Conservation (phyloP, 306 rosid species). For the Pyrus bretschneideri region DNA sequence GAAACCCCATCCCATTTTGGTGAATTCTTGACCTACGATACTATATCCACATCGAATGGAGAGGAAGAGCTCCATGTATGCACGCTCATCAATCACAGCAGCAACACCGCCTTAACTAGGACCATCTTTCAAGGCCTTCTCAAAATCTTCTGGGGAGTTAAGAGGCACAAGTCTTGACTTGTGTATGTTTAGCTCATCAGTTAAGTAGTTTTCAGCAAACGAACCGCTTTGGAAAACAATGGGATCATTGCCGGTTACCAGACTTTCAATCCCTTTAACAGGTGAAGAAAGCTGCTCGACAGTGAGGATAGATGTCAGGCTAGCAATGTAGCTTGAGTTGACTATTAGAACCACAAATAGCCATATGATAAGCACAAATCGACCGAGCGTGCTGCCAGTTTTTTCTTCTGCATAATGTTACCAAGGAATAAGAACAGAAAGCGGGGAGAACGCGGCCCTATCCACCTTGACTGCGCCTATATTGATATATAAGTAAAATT, state of each 20-base stretch:
- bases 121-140: constrained; percentile 45
- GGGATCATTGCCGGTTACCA: constrained; percentile 39
- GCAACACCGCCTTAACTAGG: constrained; percentile 55
- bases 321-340: constrained; percentile 28
- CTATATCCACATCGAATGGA: constrained; percentile 50
- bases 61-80: constrained; percentile 64
- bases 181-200: constrained; percentile 40
- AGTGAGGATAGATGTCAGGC: constrained; percentile 33
- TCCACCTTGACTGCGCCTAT: too few relatives aligned
- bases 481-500: too few relatives aligned
- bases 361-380: constrained; percentile 26
- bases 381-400: constrained; percentile 15
- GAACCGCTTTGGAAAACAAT: constrained; percentile 48
- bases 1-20: constrained; percentile 74
- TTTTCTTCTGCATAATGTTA: constrained; percentile 17
- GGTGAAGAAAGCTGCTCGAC: constrained; percentile 63
- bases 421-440: neutral
- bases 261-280: constrained; percentile 59
- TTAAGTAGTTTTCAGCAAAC: constrained; percentile 37
- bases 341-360: constrained; percentile 22
- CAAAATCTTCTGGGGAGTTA: constrained; percentile 38
- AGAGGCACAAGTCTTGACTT: constrained; percentile 55
- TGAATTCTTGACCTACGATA: constrained; percentile 59
- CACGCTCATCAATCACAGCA: constrained; percentile 61
- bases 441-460: too few relatives aligned